Evolutionary conservation across 2,329 filamentous ascomycete species (phyloP), one percentile per base, ranked within the genome.

Genomic region (Juglanconis oblonga): DNA sequence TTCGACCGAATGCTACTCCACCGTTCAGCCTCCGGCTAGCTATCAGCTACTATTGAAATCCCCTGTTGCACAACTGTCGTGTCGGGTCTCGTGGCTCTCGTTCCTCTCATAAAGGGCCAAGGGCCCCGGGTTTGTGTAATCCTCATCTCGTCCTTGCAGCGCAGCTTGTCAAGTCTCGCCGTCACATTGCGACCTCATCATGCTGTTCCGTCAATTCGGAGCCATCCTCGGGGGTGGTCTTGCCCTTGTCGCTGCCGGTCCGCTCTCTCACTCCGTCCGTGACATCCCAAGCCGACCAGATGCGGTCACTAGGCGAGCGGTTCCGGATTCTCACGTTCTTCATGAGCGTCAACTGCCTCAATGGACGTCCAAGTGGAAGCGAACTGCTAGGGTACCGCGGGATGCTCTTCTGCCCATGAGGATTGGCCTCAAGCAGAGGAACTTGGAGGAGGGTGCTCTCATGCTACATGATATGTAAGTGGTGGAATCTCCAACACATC

Each of bases 401-500:
- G 42, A 64, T 29, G 61, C 64, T 2, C 32, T 71, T 11, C 58
- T 74, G 14, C 72, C 72, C 5, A 68, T 74, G 66, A 67, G 72
- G 2, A 71, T 74, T 52, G 72, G 71, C 5, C 57, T 74, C 51
- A 69, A 63, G 52, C 71, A 73, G 62, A 65, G 65, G 10, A 73
- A 72, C 17, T 59, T 73, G 35, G 67, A 72, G 1, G 64, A 62
- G 6, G 72, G 71, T 14, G 68, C 70, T 32, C 55, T 70, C 14
- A 62, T 68, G 63, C 62, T 74, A 14, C 68, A 70, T 64, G 67
- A 73, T n/a, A 70, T 73, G 69, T 72, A 62, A 57, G 67, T 51
- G 33, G 4, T 38, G 32, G 4, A 13, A 9, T 14, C 24, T 32
- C 17, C 52, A 9, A n/a, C 9, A 8, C 4, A n/a, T 14, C 8